A percentile compares a stretch with the other conserved stretches of the same genome.
Evolutionary conservation across 805 yeast genomes (phyloP).

Genomic region (Cyberlindnera mrakii): DNA sequence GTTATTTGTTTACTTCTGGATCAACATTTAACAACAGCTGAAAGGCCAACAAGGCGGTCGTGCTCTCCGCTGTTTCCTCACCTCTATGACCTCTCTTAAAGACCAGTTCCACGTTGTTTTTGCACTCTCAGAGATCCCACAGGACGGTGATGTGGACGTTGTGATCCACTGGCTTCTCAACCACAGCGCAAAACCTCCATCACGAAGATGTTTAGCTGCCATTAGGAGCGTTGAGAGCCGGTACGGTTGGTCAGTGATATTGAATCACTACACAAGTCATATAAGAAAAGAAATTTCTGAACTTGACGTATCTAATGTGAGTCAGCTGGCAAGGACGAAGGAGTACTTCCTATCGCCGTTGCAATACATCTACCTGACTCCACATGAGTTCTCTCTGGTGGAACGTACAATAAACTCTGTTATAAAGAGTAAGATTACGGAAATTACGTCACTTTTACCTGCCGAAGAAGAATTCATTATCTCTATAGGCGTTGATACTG

Average conservation of each 20-base stretch:
- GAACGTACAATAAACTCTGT: conserved; percentile 17
- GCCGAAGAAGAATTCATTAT: conserved; percentile 12
- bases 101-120: conserved; percentile 12
- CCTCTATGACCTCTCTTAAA: not conserved
- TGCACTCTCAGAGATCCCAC: conserved; percentile 11
- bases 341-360: conserved; percentile 20
- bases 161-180: conserved; percentile 20
- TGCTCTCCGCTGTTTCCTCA: not conserved
- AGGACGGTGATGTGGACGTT: conserved; percentile 18
- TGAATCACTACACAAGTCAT: conserved; percentile 13
- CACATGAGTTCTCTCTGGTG: conserved; percentile 7
- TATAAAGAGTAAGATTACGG: conserved; percentile 7
- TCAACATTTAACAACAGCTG: no score
- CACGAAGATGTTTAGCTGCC: conserved; percentile 18
- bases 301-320: not conserved
- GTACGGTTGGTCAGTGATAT: conserved; percentile 1
- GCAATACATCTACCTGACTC: conserved; percentile 11
- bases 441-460: not conserved
- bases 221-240: conserved; percentile 10
- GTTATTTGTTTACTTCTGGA: no score
- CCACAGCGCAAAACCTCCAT: conserved; percentile 20
- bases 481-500: conserved; percentile 17
- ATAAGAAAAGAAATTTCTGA: conserved; percentile 10
- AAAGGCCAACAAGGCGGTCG: not conserved
- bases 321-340: conserved; percentile 11